Evolutionary conservation across 1,284 basidiomycete genomes (phyloP).

Genomic region (Xerocomus amazonicus): DNA sequence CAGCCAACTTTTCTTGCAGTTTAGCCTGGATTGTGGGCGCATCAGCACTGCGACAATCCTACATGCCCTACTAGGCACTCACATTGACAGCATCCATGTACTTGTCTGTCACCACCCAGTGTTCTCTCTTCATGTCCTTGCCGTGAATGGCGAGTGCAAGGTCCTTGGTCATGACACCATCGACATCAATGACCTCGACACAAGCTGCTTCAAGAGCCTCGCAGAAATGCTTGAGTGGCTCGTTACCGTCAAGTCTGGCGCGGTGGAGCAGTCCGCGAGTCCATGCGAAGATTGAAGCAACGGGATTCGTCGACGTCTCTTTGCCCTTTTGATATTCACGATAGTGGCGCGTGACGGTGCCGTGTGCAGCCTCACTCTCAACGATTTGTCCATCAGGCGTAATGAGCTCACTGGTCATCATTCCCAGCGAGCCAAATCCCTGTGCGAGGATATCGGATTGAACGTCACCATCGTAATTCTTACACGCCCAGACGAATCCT

Average conservation of each 20-base stretch:
- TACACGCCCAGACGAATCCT: constrained; percentile 97
- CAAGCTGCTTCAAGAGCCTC: constrained; percentile 83
- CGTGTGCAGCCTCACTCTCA: constrained; percentile 95
- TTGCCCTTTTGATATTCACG: constrained; percentile 95
- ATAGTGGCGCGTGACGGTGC: constrained; percentile 93
- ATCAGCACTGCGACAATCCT: constrained; percentile 14
- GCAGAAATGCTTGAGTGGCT: constrained; percentile 74
- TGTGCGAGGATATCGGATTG: constrained; percentile 91
- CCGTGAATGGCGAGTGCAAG: constrained; percentile 94
- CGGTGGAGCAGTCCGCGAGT: constrained; percentile 92
- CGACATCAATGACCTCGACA: constrained; percentile 87
- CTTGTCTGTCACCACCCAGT: constrained; percentile 90
- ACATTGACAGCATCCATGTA: constrained; percentile 91
- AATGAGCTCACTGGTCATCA: constrained; percentile 98
- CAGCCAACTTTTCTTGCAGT: constrained; percentile 51
- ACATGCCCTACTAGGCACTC: constrained; percentile 25
- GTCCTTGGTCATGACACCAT: constrained; percentile 96
- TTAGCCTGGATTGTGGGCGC: constrained; percentile 41
- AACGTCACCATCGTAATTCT: constrained; percentile 97
- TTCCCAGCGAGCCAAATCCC: constrained; percentile 90
- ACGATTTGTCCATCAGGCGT: constrained; percentile 93
- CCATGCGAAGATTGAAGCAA: constrained; percentile 99
- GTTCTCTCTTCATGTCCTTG: constrained; percentile 84
- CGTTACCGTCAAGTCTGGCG: constrained; percentile 89
- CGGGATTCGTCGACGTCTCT: constrained; percentile 96